Evolutionary conservation across 2,329 filamentous ascomycete genomes (phyloP).

Genomic region (Sporothrix inflata): DNA sequence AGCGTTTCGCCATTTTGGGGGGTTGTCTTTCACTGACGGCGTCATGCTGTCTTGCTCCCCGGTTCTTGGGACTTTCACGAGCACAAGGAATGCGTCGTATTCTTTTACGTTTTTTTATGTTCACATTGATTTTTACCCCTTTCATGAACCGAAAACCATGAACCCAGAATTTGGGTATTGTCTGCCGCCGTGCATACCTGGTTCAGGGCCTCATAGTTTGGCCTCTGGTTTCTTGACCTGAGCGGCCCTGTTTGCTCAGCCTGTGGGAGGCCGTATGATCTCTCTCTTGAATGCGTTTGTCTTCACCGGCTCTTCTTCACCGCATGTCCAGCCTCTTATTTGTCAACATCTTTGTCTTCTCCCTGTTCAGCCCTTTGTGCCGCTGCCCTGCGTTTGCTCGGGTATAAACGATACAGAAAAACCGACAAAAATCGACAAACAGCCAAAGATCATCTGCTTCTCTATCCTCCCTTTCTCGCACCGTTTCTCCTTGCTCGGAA

Average conservation of each 20-base stretch:
- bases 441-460: not conserved
- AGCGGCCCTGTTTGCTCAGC: not conserved
- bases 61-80: not conserved
- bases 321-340: not conserved
- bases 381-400: not conserved
- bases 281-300: not conserved
- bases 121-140: not conserved
- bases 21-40: not conserved
- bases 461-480: not conserved
- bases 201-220: not conserved
- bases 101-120: not conserved
- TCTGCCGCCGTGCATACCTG: not conserved
- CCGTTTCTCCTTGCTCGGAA: constrained; percentile 9
- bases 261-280: not conserved
- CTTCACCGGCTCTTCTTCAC: not conserved
- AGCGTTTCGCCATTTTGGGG: constrained; percentile 11
- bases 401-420: not conserved
- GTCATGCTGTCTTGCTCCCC: not conserved
- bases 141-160: not conserved
- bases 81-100: not conserved
- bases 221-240: not conserved
- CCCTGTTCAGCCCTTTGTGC: not conserved
- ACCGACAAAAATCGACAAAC: not conserved
- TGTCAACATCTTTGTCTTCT: not conserved
- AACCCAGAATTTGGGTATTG: not conserved